Evolutionary conservation across 148 eudicot species (phyloP).

Genomic region (Nyssa sinensis): DNA sequence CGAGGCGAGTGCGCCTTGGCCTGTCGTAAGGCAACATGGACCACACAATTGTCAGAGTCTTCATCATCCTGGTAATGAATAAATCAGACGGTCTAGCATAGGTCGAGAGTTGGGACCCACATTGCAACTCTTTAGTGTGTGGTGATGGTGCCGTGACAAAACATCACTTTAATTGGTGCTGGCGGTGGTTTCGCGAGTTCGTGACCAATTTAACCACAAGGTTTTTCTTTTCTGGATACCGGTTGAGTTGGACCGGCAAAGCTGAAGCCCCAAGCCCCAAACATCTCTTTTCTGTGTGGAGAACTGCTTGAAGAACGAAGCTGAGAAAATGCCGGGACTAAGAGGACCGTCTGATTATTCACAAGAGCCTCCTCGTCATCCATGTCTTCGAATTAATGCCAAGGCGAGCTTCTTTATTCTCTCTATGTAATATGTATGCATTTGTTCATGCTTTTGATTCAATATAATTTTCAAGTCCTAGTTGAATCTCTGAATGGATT

Average conservation of each 20-base stretch:
- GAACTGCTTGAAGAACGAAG: not conserved
- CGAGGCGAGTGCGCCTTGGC: not conserved
- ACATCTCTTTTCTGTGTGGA: slow-evolving; percentile 3
- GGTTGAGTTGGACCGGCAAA: too few species aligned
- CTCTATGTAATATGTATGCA: not conserved
- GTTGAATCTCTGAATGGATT: not conserved
- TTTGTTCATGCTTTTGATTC: not conserved
- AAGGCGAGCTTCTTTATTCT: slow-evolving; percentile 39
- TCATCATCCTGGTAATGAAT: not conserved
- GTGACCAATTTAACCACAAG: too few species aligned
- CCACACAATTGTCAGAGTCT: not conserved
- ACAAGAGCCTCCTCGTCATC: slow-evolving; percentile 72
- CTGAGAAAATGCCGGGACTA: slow-evolving; percentile 66
- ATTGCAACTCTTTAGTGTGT: not conserved
- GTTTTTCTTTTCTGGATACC: too few species aligned
- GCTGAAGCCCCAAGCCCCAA: too few species aligned
- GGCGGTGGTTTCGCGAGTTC: too few species aligned
- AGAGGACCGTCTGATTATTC: slow-evolving; percentile 72
- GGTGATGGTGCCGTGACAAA: not conserved
- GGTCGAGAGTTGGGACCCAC: not conserved
- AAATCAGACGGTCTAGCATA: too few species aligned
- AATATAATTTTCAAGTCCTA: not conserved
- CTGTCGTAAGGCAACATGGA: not conserved
- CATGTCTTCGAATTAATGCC: slow-evolving; percentile 64
- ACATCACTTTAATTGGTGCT: too few species aligned